Evolutionary conservation across 805 yeast species (phyloP).

Genomic region (Hanseniaspora lindneri): DNA sequence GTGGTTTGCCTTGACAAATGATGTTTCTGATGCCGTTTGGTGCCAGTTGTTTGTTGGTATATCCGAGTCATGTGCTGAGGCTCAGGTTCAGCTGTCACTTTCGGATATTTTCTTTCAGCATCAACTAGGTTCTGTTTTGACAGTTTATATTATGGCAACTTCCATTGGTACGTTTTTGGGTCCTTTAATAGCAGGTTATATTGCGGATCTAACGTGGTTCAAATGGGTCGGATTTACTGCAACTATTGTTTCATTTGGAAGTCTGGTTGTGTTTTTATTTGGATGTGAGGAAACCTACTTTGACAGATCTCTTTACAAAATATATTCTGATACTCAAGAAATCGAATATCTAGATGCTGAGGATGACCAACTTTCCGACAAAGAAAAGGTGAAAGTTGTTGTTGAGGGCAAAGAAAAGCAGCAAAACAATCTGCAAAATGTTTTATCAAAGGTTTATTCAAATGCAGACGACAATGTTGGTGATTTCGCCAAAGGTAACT

Average conservation of each 20-base stretch:
- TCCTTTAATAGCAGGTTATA: slow-evolving; percentile 67
- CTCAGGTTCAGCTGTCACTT: slow-evolving; percentile 53
- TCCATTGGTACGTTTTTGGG: slow-evolving; percentile 70
- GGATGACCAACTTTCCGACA: slow-evolving; percentile 6
- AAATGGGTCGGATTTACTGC: slow-evolving; percentile 69
- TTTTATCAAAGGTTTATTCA: slow-evolving; percentile 16
- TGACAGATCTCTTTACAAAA: slow-evolving; percentile 39
- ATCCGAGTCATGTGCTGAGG: slow-evolving; percentile 65
- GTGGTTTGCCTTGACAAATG: slow-evolving; percentile 54
- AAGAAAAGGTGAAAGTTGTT: background rate
- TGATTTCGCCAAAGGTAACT: slow-evolving; percentile 7
- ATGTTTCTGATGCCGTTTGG: slow-evolving; percentile 56
- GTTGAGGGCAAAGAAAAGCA: slow-evolving; percentile 1
- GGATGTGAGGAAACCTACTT: slow-evolving; percentile 62
- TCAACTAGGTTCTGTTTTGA: slow-evolving; percentile 60
- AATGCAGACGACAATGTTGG: slow-evolving; percentile 17
- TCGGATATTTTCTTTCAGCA: slow-evolving; percentile 70
- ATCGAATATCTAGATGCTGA: slow-evolving; percentile 3
- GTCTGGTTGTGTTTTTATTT: slow-evolving; percentile 43
- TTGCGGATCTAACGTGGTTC: slow-evolving; percentile 49
- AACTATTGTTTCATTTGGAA: slow-evolving; percentile 50
- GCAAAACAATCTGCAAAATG: slow-evolving; percentile 3
- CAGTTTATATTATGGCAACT: slow-evolving; percentile 61
- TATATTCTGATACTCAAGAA: slow-evolving; percentile 16
- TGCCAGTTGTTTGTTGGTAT: slow-evolving; percentile 73